These are phyloP conservation scores for Sphaerulina musiva DNA, from an alignment of 2,329 filamentous ascomycete species.

Conservation along the genomic window DNA sequence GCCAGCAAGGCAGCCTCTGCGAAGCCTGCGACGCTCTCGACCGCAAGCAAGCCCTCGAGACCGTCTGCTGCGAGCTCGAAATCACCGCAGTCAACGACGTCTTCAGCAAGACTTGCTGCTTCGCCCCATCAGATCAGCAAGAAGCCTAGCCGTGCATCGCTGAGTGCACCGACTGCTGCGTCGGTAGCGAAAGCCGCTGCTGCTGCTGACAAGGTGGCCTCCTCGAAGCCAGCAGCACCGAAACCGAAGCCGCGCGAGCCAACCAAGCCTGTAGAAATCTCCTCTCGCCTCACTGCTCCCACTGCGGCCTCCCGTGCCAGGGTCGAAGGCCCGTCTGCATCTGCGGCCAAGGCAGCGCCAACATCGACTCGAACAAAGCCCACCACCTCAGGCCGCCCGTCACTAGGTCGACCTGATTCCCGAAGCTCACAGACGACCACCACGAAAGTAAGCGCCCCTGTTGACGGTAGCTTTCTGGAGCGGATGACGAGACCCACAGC, in stretches of 20 bases:
- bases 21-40: constrained; percentile 1
- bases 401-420: constrained; percentile 42
- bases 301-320: constrained; percentile 65
- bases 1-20: constrained; percentile 28
- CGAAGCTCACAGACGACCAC: constrained; percentile 38
- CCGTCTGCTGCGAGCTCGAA: constrained; percentile 11
- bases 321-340: constrained; percentile 35
- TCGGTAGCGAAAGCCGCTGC: constrained; percentile 28
- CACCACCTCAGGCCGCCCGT: constrained; percentile 31
- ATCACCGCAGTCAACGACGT: constrained; percentile 11
- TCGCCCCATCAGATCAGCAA: constrained; percentile 17
- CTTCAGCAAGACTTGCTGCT: constrained; percentile 11
- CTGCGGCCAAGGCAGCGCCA: constrained; percentile 26
- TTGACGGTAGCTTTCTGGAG: constrained; percentile 68
- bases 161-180: constrained; percentile 33
- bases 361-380: constrained; percentile 29
- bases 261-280: constrained; percentile 60
- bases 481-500: constrained; percentile 75
- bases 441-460: constrained; percentile 44
- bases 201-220: constrained; percentile 18
- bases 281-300: constrained; percentile 61
- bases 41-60: constrained; percentile 15
- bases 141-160: constrained; percentile 32
- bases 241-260: constrained; percentile 55
- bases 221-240: constrained; percentile 12